Conservation (phyloP, 768 basidiomycete species). For the Lenzites betulinus region DNA sequence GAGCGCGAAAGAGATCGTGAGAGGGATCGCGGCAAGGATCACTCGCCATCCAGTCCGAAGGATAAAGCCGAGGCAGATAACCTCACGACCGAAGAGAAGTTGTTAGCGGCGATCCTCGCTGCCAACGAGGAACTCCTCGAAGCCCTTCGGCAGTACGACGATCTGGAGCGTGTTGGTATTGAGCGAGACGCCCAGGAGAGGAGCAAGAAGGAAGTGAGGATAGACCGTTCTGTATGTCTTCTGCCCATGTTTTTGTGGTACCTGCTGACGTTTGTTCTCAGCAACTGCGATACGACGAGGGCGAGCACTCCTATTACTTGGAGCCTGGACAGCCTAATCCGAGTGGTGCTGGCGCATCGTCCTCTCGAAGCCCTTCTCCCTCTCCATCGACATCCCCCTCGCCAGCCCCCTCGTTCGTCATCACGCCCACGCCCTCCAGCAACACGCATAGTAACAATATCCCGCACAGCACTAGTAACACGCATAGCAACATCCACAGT, state of each 20-base stretch:
- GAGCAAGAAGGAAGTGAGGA: slow-evolving; percentile 65
- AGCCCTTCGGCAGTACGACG: slow-evolving; percentile 74
- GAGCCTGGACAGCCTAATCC: slow-evolving; percentile 30
- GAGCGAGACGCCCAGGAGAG: slow-evolving; percentile 66
- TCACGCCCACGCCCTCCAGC: slow-evolving; percentile 27
- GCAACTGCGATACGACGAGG: slow-evolving; percentile 42
- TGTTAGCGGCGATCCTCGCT: slow-evolving; percentile 70
- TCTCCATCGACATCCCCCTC: slow-evolving; percentile 46
- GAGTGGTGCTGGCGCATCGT: slow-evolving; percentile 40
- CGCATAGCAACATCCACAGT: slow-evolving; percentile 29
- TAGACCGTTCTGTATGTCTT: slow-evolving; percentile 63
- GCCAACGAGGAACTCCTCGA: slow-evolving; percentile 74
- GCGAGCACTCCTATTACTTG: slow-evolving; percentile 33
- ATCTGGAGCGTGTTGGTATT: slow-evolving; percentile 65
- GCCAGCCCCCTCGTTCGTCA: slow-evolving; percentile 33
- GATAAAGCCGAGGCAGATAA: slow-evolving; percentile 35
- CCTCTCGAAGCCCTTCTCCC: slow-evolving; percentile 48
- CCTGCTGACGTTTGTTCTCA: slow-evolving; percentile 9
- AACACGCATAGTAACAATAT: too few species aligned
- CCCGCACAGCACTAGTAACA: too few species aligned
- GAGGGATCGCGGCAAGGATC: neutral
- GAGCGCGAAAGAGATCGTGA: neutral
- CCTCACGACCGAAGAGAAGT: slow-evolving; percentile 70
- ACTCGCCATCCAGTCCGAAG: slow-evolving; percentile 16
- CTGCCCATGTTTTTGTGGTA: neutral